phyloP scores from a whole-genome alignment of 2,329 filamentous ascomycete species.

The Aspergillus sp. region DNA sequence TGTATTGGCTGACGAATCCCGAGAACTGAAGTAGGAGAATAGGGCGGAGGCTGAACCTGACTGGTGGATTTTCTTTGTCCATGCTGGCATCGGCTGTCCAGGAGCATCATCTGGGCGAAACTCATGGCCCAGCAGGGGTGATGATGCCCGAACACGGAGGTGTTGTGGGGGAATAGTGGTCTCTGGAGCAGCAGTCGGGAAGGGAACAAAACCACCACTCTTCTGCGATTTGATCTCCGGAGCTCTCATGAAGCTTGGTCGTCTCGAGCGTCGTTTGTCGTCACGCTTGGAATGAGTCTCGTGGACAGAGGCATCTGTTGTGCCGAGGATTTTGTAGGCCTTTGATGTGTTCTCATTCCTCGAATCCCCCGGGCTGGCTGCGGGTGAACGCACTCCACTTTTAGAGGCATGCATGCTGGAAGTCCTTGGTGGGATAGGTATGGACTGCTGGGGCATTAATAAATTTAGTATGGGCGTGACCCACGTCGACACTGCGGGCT shows the following conservation, averaged over 20 bases:
- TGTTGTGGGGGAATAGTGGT: constrained; percentile 26
- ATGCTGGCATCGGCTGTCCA: constrained; percentile 34
- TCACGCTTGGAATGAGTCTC: constrained; percentile 26
- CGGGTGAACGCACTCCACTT: constrained; percentile 11
- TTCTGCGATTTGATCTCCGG: constrained; percentile 39
- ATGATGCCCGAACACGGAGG: constrained; percentile 48
- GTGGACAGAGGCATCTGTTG: constrained; percentile 29
- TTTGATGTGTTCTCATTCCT: constrained; percentile 30
- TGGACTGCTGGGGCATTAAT: constrained; percentile 16
- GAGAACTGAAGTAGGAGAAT: constrained; percentile 50
- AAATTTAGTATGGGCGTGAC: not conserved
- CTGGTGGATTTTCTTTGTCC: constrained; percentile 41
- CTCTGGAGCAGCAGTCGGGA: constrained; percentile 27
- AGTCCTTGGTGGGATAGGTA: constrained; percentile 20
- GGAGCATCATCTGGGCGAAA: constrained; percentile 33
- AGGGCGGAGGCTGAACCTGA: constrained; percentile 50
- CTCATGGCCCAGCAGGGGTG: constrained; percentile 47
- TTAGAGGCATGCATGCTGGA: constrained; percentile 22
- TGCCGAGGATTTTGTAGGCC: constrained; percentile 36
- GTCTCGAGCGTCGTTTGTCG: constrained; percentile 28
- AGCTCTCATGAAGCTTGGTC: constrained; percentile 46
- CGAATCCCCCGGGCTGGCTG: constrained; percentile 20
- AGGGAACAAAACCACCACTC: constrained; percentile 27
- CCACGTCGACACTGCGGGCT: not conserved
- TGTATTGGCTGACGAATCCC: constrained; percentile 42